Base-by-base conservation (phyloP, 176 grass and related monocot species). In the Coix lacrymajobi region DNA sequence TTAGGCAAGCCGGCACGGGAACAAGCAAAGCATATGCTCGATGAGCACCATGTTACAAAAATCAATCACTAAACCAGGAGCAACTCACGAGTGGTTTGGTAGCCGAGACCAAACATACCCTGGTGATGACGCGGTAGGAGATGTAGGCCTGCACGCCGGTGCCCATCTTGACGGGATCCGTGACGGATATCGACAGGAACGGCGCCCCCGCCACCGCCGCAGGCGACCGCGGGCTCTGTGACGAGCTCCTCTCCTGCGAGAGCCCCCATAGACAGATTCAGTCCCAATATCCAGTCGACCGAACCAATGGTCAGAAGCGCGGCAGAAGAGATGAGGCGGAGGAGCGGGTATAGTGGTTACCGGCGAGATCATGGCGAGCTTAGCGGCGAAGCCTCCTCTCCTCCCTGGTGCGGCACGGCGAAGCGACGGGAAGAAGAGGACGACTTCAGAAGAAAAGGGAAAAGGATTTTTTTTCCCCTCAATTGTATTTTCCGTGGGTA, bases 71-170 rank as follows among this genome's bases (percentile, higher is more conserved):
- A 37, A 86, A 78, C 69, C 57, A 15, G 45, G 76, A 32, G 44
- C 40, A 86, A 68, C 24, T 58, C 5, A 32, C n/a, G 20, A 69
- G 56, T 69, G 40, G 34, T 5, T 80, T 68, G 15, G 63, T 30
- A 63, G 10, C 43, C 45, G 43, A 40, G 79, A 85, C 54, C 24
- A 64, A 87, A 57, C 63, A 43, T 49, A 99, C 96, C 93, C 92
- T 99, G 63, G 96, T 94, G 73, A 99, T 96, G 83, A 96, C 93
- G 48, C 96, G 93, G 80, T 96, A 99, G 46, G 96, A 99, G 91
- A 99, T 99, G 83, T 99, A 99, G 74, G 93, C 36, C 84, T 99
- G 96, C 58, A 99, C 96, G 68, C 96, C 93, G 68, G 89, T 94
- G 20, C 96, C 93, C 89, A 99, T 84, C 91, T 94, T 99, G 39